These are phyloP conservation scores for Chlorella sorokiniana DNA, from an alignment of 139 green algal species.

Conservation along the genomic window DNA sequence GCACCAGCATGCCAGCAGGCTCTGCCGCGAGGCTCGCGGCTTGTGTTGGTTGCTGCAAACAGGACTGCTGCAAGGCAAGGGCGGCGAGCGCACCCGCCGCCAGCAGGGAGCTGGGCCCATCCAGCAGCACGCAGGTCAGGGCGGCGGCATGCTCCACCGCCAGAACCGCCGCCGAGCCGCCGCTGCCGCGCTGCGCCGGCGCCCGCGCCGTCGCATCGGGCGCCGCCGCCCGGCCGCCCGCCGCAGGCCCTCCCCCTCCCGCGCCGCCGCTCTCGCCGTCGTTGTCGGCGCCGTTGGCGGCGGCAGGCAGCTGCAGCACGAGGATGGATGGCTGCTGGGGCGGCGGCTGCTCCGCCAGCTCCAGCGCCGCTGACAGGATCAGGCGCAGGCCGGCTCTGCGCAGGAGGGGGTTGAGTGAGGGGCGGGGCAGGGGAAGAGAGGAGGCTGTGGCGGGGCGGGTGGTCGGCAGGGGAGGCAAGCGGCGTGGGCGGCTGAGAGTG, in stretches of 20 bases:
- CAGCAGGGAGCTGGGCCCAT: background rate
- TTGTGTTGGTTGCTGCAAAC: too few species aligned
- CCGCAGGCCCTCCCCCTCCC: background rate
- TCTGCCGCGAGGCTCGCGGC: background rate
- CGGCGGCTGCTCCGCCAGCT: background rate
- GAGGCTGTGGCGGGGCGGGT: too few species aligned
- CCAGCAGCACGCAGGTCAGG: constrained; percentile 15
- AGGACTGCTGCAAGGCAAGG: background rate
- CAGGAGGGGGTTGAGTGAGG: too few species aligned
- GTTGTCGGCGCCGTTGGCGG: background rate
- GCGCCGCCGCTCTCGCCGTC: background rate
- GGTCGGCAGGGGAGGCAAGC: too few species aligned
- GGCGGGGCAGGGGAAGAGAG: too few species aligned
- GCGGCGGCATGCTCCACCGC: background rate
- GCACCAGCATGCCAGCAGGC: background rate
- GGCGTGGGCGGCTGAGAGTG: too few species aligned
- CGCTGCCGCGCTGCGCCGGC: background rate
- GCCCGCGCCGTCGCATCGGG: background rate
- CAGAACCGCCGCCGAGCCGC: background rate
- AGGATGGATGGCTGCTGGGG: constrained; percentile 1
- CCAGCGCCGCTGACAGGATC: constrained; percentile 15
- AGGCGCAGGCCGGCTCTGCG: constrained; percentile 22
- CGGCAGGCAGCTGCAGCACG: background rate
- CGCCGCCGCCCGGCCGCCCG: background rate
- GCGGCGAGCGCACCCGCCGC: background rate